Evolutionary conservation across 1,139 yeast species (phyloP), one percentile per base, ranked within the genome.

Genomic region (Candida pseudoviswanathii): DNA sequence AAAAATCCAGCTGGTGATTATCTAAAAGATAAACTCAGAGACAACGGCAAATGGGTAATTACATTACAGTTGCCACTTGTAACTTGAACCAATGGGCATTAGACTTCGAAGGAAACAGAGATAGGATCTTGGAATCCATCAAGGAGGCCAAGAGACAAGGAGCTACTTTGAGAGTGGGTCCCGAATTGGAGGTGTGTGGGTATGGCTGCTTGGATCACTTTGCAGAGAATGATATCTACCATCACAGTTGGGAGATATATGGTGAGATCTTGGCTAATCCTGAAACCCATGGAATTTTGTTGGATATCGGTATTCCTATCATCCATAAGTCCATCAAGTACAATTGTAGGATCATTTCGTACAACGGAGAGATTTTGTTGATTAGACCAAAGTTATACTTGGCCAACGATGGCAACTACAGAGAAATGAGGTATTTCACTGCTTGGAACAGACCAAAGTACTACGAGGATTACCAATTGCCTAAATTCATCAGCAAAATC

Each of bases 41-140:
- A 27, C 6, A 27, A 27, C 8, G 30, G 25, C 26, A 16, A 27
- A 81, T 81, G 85, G 83, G 84, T 3, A 82, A 78, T 44, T 81
- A 77, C 60, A 73, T 82, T 38, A 82, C 86, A 1, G 64, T 82
- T 42, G 81, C 87, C 9, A 81, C 86, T 2, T 82, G 87, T 62
- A 81, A 87, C 62, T 78, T 95, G 58, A 95, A 95, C 70, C 99
- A 95, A 80, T 95, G 99, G 99, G 97, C 99, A 0, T 77, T 95
- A 53, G 99, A 95, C 68, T 95, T 90, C 68, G 98, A 94, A 66
- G 99, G 99, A 4, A 95, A 95, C 67, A 80, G 96, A 50, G 96
- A 91, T 62, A 76, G 99, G 49, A 94, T 95, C 58, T 63, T 94
- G 34, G 85, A 86, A 61, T 86, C 96, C 53, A 92, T 95, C 61